Conservation (phyloP, 2,329 filamentous ascomycete genomes). For the Cryphonectria carpinicola region DNA sequence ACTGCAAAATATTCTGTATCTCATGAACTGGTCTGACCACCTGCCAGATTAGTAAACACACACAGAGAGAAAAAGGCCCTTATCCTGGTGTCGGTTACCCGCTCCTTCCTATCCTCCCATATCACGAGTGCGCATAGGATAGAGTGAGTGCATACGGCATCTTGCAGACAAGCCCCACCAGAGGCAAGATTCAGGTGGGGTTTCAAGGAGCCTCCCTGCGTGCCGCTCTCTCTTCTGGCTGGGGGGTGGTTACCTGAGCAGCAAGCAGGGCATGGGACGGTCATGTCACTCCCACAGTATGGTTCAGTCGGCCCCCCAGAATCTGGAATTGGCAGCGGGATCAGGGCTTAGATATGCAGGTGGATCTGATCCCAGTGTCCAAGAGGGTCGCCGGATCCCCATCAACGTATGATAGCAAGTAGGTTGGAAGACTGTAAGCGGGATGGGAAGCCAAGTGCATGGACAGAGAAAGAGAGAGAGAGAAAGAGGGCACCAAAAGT, state of each 20-base stretch:
- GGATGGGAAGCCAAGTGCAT: not conserved
- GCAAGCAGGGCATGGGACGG: not conserved
- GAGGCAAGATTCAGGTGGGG: slow-evolving; percentile 29
- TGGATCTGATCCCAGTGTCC: not conserved
- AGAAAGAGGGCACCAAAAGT: not conserved
- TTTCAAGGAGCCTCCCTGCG: slow-evolving; percentile 26
- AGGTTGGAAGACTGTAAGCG: not conserved
- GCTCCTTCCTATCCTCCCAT: not conserved
- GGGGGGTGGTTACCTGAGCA: not conserved
- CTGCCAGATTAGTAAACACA: slow-evolving; percentile 3
- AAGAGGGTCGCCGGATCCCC: not conserved
- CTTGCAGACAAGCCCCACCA: slow-evolving; percentile 21
- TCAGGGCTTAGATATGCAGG: slow-evolving; percentile 4
- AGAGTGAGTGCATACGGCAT: slow-evolving; percentile 16
- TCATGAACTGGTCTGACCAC: not conserved
- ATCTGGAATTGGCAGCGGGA: not conserved
- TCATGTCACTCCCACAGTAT: not conserved
- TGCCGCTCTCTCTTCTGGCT: not conserved
- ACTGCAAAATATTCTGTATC: not conserved
- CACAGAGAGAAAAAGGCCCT: not conserved
- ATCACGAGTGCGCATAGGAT: slow-evolving; percentile 8
- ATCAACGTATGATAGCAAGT: not conserved
- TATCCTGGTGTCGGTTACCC: not conserved
- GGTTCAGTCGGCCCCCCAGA: not conserved
- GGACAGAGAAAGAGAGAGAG: not conserved